phyloP scores from a whole-genome alignment of 768 basidiomycete genomes.

The Leccinum uliginosum region DNA sequence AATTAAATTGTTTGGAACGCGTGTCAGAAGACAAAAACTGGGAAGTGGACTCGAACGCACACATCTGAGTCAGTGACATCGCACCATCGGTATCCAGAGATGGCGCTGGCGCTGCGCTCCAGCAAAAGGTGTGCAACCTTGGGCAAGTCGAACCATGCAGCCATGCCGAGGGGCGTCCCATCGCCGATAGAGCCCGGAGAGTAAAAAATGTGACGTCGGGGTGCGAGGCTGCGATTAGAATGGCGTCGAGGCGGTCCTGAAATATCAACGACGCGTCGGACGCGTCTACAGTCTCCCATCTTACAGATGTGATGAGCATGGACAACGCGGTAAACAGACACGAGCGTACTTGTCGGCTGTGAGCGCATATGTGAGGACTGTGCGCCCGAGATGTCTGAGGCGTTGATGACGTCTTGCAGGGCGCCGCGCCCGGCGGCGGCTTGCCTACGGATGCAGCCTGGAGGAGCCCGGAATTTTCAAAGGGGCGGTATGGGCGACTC shows the following conservation, averaged over 20 bases:
- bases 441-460: constrained; percentile 55
- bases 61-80: constrained; percentile 82
- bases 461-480: constrained; percentile 44
- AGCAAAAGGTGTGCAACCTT: constrained; percentile 58
- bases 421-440: constrained; percentile 48
- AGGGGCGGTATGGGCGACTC: constrained; percentile 36
- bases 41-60: constrained; percentile 40
- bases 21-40: not conserved
- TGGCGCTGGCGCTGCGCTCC: constrained; percentile 53
- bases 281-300: constrained; percentile 69
- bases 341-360: constrained; percentile 62
- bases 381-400: constrained; percentile 58
- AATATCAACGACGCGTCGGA: constrained; percentile 67
- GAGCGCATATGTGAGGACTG: constrained; percentile 62
- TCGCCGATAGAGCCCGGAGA: constrained; percentile 61
- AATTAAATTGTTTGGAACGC: not conserved
- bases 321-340: not conserved
- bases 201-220: constrained; percentile 61
- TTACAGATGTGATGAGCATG: constrained; percentile 22
- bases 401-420: constrained; percentile 59
- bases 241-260: constrained; percentile 48
- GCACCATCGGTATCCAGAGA: constrained; percentile 73
- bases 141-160: constrained; percentile 70
- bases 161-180: constrained; percentile 73
- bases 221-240: constrained; percentile 53